Conservation (phyloP, 441 rosid genomes). For the Aleurites moluccanus region DNA sequence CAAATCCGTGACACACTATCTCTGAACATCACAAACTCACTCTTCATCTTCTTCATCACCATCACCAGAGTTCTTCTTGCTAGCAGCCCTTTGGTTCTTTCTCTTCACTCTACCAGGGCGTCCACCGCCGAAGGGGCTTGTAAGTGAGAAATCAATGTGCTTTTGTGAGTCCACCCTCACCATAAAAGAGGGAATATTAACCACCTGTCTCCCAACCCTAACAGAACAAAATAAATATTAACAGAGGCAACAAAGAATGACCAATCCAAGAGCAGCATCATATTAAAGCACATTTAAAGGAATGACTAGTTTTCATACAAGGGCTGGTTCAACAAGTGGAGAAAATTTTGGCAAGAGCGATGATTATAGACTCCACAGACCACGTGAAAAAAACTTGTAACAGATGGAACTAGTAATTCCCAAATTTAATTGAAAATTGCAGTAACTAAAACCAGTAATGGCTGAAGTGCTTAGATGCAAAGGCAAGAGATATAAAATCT, state of each 20-base stretch:
- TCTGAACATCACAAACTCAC: background rate
- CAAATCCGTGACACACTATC: background rate
- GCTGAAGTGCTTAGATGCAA: background rate
- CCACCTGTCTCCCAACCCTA: slow-evolving; percentile 91
- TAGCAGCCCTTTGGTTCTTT: slow-evolving; percentile 31
- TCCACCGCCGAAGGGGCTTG: slow-evolving; percentile 33
- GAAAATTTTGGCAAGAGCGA: background rate
- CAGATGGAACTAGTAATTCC: background rate
- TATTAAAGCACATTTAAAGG: background rate
- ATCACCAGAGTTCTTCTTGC: slow-evolving; percentile 33
- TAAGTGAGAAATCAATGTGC: slow-evolving; percentile 37
- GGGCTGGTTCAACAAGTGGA: too few species aligned
- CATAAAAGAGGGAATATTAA: slow-evolving; percentile 88
- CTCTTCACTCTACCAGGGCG: slow-evolving; percentile 36
- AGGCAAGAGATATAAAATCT: background rate
- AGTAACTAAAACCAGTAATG: background rate
- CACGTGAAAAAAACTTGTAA: background rate
- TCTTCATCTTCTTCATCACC: slow-evolving; percentile 34
- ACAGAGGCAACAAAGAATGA: background rate
- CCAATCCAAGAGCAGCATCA: background rate
- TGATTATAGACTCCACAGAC: background rate
- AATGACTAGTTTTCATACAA: background rate
- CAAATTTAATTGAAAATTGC: background rate
- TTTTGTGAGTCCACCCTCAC: slow-evolving; percentile 62
- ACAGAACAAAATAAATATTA: background rate